Conservation (phyloP, 1,139 yeast genomes). For the Wickerhamiella infanticola region DNA sequence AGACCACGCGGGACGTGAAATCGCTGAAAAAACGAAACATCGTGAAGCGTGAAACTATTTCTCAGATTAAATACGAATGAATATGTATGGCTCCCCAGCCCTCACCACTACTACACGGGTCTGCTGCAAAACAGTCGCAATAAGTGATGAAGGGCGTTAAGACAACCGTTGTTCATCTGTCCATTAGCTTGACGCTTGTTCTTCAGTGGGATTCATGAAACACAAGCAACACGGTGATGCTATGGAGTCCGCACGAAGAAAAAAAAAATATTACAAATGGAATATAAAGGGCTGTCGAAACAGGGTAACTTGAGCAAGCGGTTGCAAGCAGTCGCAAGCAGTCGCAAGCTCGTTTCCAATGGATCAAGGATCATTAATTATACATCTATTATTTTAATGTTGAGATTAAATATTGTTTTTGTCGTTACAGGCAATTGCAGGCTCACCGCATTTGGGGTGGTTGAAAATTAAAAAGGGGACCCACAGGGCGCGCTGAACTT, state of each 20-base stretch:
- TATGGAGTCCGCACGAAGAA: conserved; percentile 15
- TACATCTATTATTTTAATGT: too few species aligned
- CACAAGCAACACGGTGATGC: conserved; percentile 17
- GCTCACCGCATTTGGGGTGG: too few species aligned
- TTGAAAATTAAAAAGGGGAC: background rate
- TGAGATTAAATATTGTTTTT: too few species aligned
- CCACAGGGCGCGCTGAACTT: background rate
- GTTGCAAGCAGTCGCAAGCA: too few species aligned
- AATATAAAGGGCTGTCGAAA: too few species aligned
- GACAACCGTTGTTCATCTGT: conserved; percentile 14
- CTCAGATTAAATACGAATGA: background rate
- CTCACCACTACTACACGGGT: conserved; percentile 14
- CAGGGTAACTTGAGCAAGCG: too few species aligned
- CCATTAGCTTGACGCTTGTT: conserved; percentile 18
- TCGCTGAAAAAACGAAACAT: too few species aligned
- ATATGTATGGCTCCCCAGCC: conserved; percentile 18
- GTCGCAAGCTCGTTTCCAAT: too few species aligned
- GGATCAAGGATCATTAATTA: too few species aligned
- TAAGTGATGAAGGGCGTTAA: conserved; percentile 16
- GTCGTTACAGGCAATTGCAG: too few species aligned
- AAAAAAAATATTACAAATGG: background rate
- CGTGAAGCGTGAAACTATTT: too few species aligned
- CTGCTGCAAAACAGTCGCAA: conserved; percentile 11
- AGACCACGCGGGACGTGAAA: too few species aligned
- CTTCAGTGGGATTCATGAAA: conserved; percentile 11